Conservation (phyloP, 345 rosid genomes). For the Salix caprea region DNA sequence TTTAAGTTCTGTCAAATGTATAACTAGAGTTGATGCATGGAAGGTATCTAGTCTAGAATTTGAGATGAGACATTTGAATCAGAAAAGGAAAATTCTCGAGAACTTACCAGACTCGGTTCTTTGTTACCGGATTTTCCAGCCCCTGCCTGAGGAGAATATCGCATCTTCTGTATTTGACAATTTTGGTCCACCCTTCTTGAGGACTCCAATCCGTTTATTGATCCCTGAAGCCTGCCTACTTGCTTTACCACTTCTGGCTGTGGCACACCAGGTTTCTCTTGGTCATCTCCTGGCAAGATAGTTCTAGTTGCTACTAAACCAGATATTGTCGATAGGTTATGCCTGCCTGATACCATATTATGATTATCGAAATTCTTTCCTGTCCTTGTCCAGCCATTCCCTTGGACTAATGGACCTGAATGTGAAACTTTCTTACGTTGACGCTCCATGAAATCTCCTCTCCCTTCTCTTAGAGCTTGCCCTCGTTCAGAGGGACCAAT, state of each 20-base stretch:
- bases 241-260: conserved; percentile 26
- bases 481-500: conserved; percentile 33
- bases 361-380: conserved; percentile 33
- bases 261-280: conserved; percentile 27
- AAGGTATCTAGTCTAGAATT: no score
- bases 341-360: conserved; percentile 17
- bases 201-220: conserved; percentile 22
- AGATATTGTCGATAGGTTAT: conserved; percentile 42
- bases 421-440: conserved; percentile 39
- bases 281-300: conserved; percentile 28
- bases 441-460: conserved; percentile 32
- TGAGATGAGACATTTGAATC: background rate
- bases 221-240: conserved; percentile 23
- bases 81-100: background rate
- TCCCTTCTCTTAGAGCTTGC: conserved; percentile 34
- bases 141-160: conserved; percentile 31
- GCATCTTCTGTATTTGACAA: conserved; percentile 18
- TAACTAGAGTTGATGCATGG: no score
- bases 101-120: conserved; percentile 45
- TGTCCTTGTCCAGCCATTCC: conserved; percentile 30
- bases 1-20: no score
- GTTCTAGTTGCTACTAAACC: conserved; percentile 47
- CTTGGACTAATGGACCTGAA: conserved; percentile 57
- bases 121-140: conserved; percentile 28
- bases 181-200: conserved; percentile 32